Base-by-base conservation (phyloP, 2,329 filamentous ascomycete species). In the Cercospora zeina region DNA sequence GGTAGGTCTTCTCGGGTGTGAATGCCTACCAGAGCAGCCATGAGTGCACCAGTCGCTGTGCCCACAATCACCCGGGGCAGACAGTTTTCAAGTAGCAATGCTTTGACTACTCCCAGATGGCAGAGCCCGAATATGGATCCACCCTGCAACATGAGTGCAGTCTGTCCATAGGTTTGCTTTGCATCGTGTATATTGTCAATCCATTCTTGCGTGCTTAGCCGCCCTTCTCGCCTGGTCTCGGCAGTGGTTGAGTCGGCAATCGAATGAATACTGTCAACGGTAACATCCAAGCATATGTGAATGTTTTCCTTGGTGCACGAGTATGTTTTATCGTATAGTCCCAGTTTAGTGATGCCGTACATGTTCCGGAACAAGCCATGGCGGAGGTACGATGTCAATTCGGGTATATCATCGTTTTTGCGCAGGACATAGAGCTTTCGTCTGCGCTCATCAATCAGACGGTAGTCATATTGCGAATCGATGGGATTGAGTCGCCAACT, bases 51-150 rank as follows among this genome's bases (percentile, higher is more conserved):
- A 0, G 91, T 96, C 3, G 89, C 93, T 1, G 91, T 96, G 8
- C 93, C 93, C 0, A 91, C 91, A 69, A 97, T 93, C 69, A 97
- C 96, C 47, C 91, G 85, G 3, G 95, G 93, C 2, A 96, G 81
- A 11, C 96, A 80, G 7, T 85, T 84, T 3, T 85, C 82, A 71
- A 95, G 87, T 74, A 87, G 92, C 2, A 96, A 81, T 3, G 88
- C 84, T 75, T 96, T 96, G 59, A 96, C 79, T 2, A 96, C 91
- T 1, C 92, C 92, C 59, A 96, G 89, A 73, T 96, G 92, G 63
- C 90, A 90, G 90, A 96, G 96, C 42, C 92, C 92, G 77, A 96
- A 91, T 0, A 92, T 95, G 1, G 89, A 91, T 1, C 92, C 92
- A 7, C 92, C 92, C 4, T 91, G 96, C 9, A 96, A 80, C 9